Base-by-base conservation (phyloP, 1,284 basidiomycete species). In the Leccinum insigne region DNA sequence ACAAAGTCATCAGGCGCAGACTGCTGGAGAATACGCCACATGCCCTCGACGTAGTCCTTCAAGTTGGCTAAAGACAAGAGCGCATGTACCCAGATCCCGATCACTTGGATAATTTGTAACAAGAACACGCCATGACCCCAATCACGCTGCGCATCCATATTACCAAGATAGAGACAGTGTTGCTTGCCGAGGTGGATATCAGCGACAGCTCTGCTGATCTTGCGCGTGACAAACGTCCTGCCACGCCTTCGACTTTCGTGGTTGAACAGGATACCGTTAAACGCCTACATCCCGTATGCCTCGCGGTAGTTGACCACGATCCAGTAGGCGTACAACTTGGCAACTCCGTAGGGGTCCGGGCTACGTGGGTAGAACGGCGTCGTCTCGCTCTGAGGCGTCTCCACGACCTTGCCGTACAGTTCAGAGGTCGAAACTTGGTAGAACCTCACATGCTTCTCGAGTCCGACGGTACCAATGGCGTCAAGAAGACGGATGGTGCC, bases 1-100 rank as follows among this genome's bases (percentile, higher is more conserved):
- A 97, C 95, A 73, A 93, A 97, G 79, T 97, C 95, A 21, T 94
- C 88, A 1, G 95, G 82, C 29, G 71, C 70, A 8, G 87, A 83
- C 77, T 96, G 94, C 78, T 97, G 95, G 32, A 97, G 86, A 87
- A 97, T 95, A 72, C 86, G 84, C 94, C 95, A 97, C 95, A 97
- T 96, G 56, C 95, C 95, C 79, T 96, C 94, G 11, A 94, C 90
- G 73, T 95, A 95, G 76, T 95, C 94, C 69, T 86, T 87, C 26
- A 29, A 29, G 26, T 29, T 29, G 61, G 93, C 93, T 93, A 67
- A 29, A 59, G 58, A 29, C 60, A n/a, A 14, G 26, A 32, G 47
- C 14, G 23, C 63, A 64, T 61, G 58, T 52, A 61, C 35, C 70
- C 60, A 75, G 65, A 44, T 10, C 62, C 38, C 40, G 7, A 18